Conservation (phyloP, 768 basidiomycete genomes). For the Tylopilus balloui region DNA sequence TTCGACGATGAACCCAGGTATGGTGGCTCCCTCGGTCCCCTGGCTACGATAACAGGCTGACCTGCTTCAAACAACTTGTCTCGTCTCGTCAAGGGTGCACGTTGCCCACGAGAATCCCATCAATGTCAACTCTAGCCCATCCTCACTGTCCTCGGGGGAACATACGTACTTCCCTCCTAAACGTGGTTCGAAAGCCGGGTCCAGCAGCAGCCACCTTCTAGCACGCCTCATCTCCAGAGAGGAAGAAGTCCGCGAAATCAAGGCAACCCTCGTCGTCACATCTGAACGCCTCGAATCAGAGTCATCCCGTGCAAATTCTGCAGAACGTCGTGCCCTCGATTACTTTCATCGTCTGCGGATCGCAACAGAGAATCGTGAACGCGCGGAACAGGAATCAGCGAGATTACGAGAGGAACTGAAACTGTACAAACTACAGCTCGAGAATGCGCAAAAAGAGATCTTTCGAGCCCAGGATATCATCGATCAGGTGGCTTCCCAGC, state of each 20-base stretch:
- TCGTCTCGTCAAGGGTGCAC: constrained; percentile 12
- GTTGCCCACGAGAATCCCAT: constrained; percentile 28
- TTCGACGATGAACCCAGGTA: constrained; percentile 30
- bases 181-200: constrained; percentile 28
- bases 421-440: constrained; percentile 43
- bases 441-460: constrained; percentile 43
- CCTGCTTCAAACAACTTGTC: background rate
- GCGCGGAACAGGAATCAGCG: constrained; percentile 37
- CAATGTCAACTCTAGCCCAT: constrained; percentile 29
- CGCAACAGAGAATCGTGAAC: constrained; percentile 37
- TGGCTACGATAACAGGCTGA: background rate
- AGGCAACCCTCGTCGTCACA: constrained; percentile 23
- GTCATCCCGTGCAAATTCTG: constrained; percentile 39
- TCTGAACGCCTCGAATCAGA: constrained; percentile 38
- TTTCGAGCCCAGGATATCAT: constrained; percentile 40
- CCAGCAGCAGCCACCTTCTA: constrained; percentile 28
- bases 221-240: constrained; percentile 28
- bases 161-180: constrained; percentile 17
- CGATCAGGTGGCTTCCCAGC: constrained; percentile 38
- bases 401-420: constrained; percentile 40
- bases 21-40: background rate
- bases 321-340: constrained; percentile 46
- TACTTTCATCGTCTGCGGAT: constrained; percentile 40
- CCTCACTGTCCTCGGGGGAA: constrained; percentile 22
- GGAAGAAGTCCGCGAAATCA: constrained; percentile 31